Evolutionary conservation across 352 stramenopile genomes (phyloP), one percentile per base, ranked within the genome.

Genomic region (Globisporangium viniferum): DNA sequence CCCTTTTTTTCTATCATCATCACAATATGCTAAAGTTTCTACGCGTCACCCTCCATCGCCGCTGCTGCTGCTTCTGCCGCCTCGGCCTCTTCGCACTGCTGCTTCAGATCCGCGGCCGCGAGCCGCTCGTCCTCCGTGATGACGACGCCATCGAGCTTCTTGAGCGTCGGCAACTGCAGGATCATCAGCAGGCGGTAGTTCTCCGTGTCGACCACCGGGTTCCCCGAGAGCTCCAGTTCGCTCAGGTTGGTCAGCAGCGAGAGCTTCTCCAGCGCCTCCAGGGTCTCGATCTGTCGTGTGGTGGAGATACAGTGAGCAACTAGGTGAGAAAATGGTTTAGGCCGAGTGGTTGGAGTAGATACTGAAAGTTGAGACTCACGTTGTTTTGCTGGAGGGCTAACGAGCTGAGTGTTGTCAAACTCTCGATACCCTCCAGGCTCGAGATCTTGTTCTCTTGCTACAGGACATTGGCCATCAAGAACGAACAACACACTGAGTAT

Each of bases 381-480:
- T 88, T 76, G 71, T 92, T 94, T 24, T 88, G 73, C 24, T 87
- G 73, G n/a, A 88, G 33, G 0, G 72, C 76, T 12, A 94, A 62
- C 0, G 76, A 81, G 3, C 33, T 74, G n/a, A 93, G 67, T 24
- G 69, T 71, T 7, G 72, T 20, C 5, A 93, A 63, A 5, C 65
- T 72, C 46, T 92, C 84, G 39, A 94, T 76, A 0, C 83, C 86
- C 8, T 69, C 75, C 8, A 93, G 59, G 2, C 60, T 82, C 12
- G 76, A 68, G 39, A 94, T 62, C 54, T 91, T 89, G 74, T 91
- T 94, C 31, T 91, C 82, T 58, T 84, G 81, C 86, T 93, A 48
- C 9, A 54, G 22, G 20, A 7, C 12, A 59, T 39, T 33, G 24
- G 33, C 33, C 27, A 68, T 10, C 31, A 55, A 33, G 22, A 18